Conservation (phyloP, 495 filamentous ascomycete species). For the Aspergillus mulundensis region DNA sequence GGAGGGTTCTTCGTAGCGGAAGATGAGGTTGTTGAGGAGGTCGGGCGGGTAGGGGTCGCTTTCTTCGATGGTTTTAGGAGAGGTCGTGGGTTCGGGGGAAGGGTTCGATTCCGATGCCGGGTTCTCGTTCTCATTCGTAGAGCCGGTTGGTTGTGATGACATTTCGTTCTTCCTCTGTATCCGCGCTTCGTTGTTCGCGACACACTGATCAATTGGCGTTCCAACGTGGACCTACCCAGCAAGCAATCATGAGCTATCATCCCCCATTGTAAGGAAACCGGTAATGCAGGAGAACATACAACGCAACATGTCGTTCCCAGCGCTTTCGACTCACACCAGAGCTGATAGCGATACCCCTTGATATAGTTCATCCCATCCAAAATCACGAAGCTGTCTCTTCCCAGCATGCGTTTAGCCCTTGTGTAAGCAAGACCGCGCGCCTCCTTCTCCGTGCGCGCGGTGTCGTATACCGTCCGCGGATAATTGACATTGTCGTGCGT, state of each 20-base stretch:
- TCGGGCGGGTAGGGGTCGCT: slow-evolving; percentile 59
- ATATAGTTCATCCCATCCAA: slow-evolving; percentile 94
- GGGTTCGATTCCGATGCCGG: slow-evolving; percentile 6
- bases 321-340: slow-evolving; percentile 92
- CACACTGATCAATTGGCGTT: slow-evolving; percentile 63
- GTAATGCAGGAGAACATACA: slow-evolving; percentile 39
- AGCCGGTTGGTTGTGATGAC: background rate
- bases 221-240: slow-evolving; percentile 71
- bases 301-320: slow-evolving; percentile 77
- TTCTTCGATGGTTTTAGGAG: slow-evolving; percentile 18
- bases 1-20: slow-evolving; percentile 94
- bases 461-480: slow-evolving; percentile 46
- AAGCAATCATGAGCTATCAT: background rate
- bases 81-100: background rate
- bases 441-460: slow-evolving; percentile 78
- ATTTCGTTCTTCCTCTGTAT: slow-evolving; percentile 15
- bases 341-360: slow-evolving; percentile 94
- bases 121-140: background rate
- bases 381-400: slow-evolving; percentile 77
- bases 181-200: slow-evolving; percentile 42
- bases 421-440: slow-evolving; percentile 81
- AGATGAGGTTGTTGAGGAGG: slow-evolving; percentile 88
- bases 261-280: background rate
- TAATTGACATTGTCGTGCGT: slow-evolving; percentile 42
- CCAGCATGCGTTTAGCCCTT: slow-evolving; percentile 78